Percentiles rank a stretch among this genome's conserved stretches.
Conservation (phyloP, 345 rosid species). For the Bruguiera parviflora region DNA sequence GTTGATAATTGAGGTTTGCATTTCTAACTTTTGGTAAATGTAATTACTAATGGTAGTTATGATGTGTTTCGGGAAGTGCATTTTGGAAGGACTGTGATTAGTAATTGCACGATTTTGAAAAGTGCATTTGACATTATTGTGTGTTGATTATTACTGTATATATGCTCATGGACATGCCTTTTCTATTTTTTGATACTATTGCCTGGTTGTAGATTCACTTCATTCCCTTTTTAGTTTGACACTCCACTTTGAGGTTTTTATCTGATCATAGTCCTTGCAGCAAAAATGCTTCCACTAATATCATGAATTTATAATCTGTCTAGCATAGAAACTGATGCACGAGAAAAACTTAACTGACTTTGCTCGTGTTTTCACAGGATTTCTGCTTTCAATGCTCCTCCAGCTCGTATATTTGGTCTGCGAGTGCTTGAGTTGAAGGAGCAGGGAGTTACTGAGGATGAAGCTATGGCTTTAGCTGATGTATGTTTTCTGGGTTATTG, state of each 20-base stretch:
- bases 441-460: slow-evolving; percentile 66
- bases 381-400: slow-evolving; percentile 59
- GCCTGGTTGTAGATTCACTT: no score
- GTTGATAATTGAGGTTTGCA: not conserved
- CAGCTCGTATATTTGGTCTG: slow-evolving; percentile 65
- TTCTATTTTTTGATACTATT: no score
- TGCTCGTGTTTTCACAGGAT: slow-evolving; percentile 42
- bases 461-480: slow-evolving; percentile 75
- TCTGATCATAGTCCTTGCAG: not conserved
- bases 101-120: no score
- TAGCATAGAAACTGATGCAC: not conserved
- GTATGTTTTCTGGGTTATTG: slow-evolving; percentile 36
- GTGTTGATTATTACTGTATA: no score
- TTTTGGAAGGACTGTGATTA: no score
- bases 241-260: not conserved
- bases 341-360: not conserved
- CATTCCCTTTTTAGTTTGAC: not conserved
- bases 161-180: no score
- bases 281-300: not conserved
- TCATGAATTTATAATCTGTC: no score
- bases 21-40: no score
- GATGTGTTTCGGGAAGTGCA: no score
- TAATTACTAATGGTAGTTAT: no score
- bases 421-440: slow-evolving; percentile 78
- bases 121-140: no score